Conservation (phyloP, 257 asterid genomes). For the Solanum microdontum region DNA sequence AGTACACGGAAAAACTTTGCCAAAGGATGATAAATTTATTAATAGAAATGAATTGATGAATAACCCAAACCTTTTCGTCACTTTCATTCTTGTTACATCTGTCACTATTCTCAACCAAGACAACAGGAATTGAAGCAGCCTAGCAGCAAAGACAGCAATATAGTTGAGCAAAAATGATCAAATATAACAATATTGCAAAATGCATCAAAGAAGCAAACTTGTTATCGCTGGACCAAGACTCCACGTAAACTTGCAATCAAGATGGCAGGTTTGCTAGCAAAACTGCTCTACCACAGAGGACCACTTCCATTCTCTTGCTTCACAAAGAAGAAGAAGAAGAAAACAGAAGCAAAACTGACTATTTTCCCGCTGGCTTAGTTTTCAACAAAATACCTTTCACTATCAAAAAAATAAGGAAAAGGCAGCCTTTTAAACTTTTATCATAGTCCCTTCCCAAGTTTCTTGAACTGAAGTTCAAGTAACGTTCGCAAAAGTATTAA, state of each 20-base stretch:
- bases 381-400: not conserved
- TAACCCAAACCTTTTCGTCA: constrained; percentile 68
- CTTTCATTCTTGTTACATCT: constrained; percentile 84
- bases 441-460: too few relatives aligned
- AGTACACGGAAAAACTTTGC: too few relatives aligned
- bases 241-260: not conserved
- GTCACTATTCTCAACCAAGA: constrained; percentile 94
- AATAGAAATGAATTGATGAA: not conserved
- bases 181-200: not conserved
- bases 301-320: not conserved
- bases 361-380: too few relatives aligned
- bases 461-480: not conserved
- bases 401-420: not conserved
- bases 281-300: not conserved
- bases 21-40: not conserved
- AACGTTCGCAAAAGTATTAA: not conserved
- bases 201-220: not conserved
- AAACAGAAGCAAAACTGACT: not conserved
- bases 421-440: not conserved
- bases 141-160: constrained; percentile 12
- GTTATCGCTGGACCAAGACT: not conserved
- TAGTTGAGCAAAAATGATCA: not conserved
- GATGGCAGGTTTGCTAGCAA: not conserved
- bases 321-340: not conserved
- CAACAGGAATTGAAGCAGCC: constrained; percentile 60